phyloP scores from a whole-genome alignment of 805 yeast genomes.

The Blastobotrys terrestris region DNA sequence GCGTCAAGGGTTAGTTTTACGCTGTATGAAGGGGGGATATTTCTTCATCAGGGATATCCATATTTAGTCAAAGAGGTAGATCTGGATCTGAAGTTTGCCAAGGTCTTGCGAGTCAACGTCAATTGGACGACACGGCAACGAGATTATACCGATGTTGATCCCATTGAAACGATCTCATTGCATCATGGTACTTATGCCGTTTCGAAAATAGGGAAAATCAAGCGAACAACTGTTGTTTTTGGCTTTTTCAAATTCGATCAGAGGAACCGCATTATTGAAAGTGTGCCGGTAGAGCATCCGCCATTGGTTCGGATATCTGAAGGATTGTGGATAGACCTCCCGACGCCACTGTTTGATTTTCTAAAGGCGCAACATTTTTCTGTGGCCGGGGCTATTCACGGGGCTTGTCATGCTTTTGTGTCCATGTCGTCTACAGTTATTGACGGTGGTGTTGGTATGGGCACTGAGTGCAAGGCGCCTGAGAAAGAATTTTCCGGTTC shows the following conservation, averaged over 20 bases:
- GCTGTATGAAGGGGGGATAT: slow-evolving; percentile 86
- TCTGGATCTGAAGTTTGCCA: slow-evolving; percentile 71
- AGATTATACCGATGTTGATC: slow-evolving; percentile 91
- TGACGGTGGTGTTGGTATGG: slow-evolving; percentile 53
- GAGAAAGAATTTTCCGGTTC: slow-evolving; percentile 86
- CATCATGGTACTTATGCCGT: slow-evolving; percentile 1
- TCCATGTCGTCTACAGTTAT: slow-evolving; percentile 69
- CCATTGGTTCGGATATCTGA: slow-evolving; percentile 63
- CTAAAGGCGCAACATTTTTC: slow-evolving; percentile 54
- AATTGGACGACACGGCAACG: slow-evolving; percentile 92
- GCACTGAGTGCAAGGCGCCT: slow-evolving; percentile 95
- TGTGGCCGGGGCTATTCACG: slow-evolving; percentile 91
- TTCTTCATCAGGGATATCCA: slow-evolving; percentile 88
- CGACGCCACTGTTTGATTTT: slow-evolving; percentile 52
- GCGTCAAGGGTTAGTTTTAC: slow-evolving; percentile 86
- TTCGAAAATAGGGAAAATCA: slow-evolving; percentile 63
- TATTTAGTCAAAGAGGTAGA: slow-evolving; percentile 82
- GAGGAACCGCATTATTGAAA: slow-evolving; percentile 75
- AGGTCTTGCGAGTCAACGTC: slow-evolving; percentile 81
- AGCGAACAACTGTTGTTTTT: slow-evolving; percentile 72
- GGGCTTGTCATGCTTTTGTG: slow-evolving; percentile 87
- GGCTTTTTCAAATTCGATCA: slow-evolving; percentile 88
- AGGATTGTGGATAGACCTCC: slow-evolving; percentile 92
- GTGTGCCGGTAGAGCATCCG: slow-evolving; percentile 87
- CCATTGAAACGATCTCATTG: slow-evolving; percentile 36